These are phyloP conservation scores for Pisolithus microcarpus DNA, from an alignment of 768 basidiomycete species.

Conservation along the genomic window DNA sequence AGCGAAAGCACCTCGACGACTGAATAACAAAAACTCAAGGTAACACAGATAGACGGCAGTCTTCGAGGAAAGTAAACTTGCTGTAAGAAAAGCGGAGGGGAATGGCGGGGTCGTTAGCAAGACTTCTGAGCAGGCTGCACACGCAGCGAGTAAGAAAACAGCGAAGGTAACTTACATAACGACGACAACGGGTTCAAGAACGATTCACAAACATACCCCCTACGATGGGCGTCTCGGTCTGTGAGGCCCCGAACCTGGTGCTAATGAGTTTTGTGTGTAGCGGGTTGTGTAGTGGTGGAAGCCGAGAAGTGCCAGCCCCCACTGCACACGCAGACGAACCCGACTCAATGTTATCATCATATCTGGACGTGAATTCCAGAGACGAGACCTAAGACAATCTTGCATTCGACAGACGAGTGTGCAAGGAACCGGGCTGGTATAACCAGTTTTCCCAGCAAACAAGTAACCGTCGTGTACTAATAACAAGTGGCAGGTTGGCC, in stretches of 20 bases:
- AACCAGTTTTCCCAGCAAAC: not conserved
- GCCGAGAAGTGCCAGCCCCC: conserved; percentile 7
- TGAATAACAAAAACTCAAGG: conserved; percentile 26
- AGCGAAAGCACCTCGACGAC: conserved; percentile 16
- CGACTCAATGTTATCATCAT: conserved; percentile 23
- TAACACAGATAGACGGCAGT: conserved; percentile 19
- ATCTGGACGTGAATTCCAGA: conserved; percentile 11
- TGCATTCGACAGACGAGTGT: too few relatives aligned
- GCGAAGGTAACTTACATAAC: conserved; percentile 31
- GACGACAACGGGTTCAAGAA: conserved; percentile 18
- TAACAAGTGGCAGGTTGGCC: too few relatives aligned
- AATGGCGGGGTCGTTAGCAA: conserved; percentile 16
- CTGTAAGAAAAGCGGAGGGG: conserved; percentile 8
- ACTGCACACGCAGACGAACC: conserved; percentile 14
- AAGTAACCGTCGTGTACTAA: too few relatives aligned
- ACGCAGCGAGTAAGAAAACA: conserved; percentile 13
- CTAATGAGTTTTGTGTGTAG: conserved; percentile 22
- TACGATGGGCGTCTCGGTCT: conserved; percentile 23
- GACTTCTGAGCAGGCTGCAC: conserved; percentile 5
- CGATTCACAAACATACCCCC: conserved; percentile 22
- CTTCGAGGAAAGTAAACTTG: conserved; percentile 19
- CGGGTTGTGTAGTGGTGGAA: conserved; percentile 20
- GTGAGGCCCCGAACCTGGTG: conserved; percentile 16
- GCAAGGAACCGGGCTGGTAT: not conserved
- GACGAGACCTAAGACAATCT: conserved; percentile 12